Conservation (phyloP, 2,329 filamentous ascomycete species). For the Cordyceps javanica region DNA sequence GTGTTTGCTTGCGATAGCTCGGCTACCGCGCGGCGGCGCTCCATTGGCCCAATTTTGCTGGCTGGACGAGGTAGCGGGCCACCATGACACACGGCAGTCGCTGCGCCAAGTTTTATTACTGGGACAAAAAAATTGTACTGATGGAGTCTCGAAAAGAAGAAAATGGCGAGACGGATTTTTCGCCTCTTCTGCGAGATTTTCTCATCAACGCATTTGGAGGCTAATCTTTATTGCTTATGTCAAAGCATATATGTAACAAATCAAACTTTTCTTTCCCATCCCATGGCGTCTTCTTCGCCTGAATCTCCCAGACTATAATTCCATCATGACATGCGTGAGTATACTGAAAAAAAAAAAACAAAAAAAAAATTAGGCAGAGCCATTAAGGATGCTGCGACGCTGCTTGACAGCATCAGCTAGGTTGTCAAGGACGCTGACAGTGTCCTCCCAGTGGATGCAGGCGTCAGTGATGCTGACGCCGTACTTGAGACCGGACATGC, state of each 20-base stretch:
- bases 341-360: neutral
- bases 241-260: neutral
- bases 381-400: slow-evolving; percentile 47
- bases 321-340: slow-evolving; percentile 5
- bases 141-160: too few relatives aligned
- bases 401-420: slow-evolving; percentile 78
- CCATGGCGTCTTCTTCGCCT: neutral
- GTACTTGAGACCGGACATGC: slow-evolving; percentile 70
- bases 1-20: slow-evolving; percentile 6
- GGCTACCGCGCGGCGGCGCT: neutral
- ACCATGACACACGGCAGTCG: neutral
- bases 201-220: neutral
- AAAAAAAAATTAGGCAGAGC: slow-evolving; percentile 7
- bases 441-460: slow-evolving; percentile 89
- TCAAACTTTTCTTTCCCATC: slow-evolving; percentile 6
- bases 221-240: neutral
- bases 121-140: too few relatives aligned
- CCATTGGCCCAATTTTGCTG: slow-evolving; percentile 13
- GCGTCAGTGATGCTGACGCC: slow-evolving; percentile 94
- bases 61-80: neutral
- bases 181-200: neutral
- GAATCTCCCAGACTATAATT: neutral
- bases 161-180: neutral
- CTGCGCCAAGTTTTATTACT: too few relatives aligned
- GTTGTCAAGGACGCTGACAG: slow-evolving; percentile 73